phyloP scores from a whole-genome alignment of 805 yeast genomes.

The Hanseniaspora guilliermondii region DNA sequence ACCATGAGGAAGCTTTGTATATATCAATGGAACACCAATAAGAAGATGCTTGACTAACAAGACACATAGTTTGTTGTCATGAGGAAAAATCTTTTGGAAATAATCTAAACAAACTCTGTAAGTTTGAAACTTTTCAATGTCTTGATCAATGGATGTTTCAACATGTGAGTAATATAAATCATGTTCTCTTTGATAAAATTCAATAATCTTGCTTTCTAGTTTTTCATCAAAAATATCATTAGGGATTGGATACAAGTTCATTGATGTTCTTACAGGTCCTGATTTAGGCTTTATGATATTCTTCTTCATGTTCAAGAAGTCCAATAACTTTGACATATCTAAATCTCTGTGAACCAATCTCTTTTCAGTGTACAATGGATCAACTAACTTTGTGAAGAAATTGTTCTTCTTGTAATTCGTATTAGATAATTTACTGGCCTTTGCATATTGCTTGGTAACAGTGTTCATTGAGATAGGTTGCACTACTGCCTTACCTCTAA shows the following conservation, averaged over 20 bases:
- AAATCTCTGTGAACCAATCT: constrained; percentile 2
- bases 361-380: background rate
- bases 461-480: constrained; percentile 10
- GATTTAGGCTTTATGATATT: background rate
- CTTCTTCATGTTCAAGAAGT: background rate
- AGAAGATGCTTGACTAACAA: constrained; percentile 2
- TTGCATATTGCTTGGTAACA: constrained; percentile 10
- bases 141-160: background rate
- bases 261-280: background rate
- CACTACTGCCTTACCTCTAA: constrained; percentile 10
- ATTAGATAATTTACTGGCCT: constrained; percentile 5
- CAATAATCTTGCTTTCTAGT: background rate
- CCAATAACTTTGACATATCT: background rate
- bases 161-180: background rate
- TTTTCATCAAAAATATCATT: background rate
- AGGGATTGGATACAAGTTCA: constrained; percentile 3
- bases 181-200: background rate
- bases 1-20: constrained; percentile 10
- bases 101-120: background rate
- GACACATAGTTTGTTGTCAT: background rate
- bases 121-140: background rate
- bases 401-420: constrained; percentile 8
- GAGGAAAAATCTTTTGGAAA: background rate
- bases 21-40: constrained; percentile 10
- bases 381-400: constrained; percentile 3